phyloP scores from a whole-genome alignment of 1,139 yeast genomes.

The Blastobotrys raffinosifermentans region DNA sequence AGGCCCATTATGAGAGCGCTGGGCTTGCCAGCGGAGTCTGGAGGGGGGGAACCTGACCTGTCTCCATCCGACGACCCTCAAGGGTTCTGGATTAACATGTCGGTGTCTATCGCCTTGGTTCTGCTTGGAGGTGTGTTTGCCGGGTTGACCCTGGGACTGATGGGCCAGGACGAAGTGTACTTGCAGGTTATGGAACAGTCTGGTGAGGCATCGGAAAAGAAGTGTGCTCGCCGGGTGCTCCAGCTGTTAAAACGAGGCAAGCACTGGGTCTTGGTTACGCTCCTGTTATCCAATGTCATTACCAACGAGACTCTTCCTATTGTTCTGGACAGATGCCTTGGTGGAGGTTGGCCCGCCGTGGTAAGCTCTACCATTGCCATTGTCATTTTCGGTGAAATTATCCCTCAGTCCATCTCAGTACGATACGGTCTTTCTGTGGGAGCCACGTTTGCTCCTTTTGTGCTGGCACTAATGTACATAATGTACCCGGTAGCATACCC shows the following conservation, averaged over 20 bases:
- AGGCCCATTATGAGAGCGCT: not conserved
- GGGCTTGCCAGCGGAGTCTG: not conserved
- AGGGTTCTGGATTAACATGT: slow-evolving; percentile 49
- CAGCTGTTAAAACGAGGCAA: slow-evolving; percentile 73
- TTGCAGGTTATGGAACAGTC: slow-evolving; percentile 41
- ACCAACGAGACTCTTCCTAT: slow-evolving; percentile 95
- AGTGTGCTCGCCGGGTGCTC: slow-evolving; percentile 69
- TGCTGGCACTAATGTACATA: slow-evolving; percentile 71
- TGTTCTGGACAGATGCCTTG: slow-evolving; percentile 83
- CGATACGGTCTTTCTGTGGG: slow-evolving; percentile 91
- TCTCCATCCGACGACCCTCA: slow-evolving; percentile 8
- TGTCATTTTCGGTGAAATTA: slow-evolving; percentile 93
- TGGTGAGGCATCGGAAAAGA: slow-evolving; percentile 53
- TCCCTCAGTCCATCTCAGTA: slow-evolving; percentile 91
- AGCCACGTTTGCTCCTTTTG: slow-evolving; percentile 86
- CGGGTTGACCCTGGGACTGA: slow-evolving; percentile 85
- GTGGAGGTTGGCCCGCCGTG: slow-evolving; percentile 98
- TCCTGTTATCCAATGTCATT: slow-evolving; percentile 73
- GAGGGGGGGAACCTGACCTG: too few relatives aligned
- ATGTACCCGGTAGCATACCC: slow-evolving; percentile 95
- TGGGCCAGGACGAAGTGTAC: slow-evolving; percentile 98
- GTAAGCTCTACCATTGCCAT: slow-evolving; percentile 87
- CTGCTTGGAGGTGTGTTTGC: slow-evolving; percentile 94
- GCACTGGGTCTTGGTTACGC: slow-evolving; percentile 96
- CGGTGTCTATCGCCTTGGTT: slow-evolving; percentile 63